phyloP scores from a whole-genome alignment of 2,329 filamentous ascomycete genomes.

The Myriosclerotinia scirpicola region DNA sequence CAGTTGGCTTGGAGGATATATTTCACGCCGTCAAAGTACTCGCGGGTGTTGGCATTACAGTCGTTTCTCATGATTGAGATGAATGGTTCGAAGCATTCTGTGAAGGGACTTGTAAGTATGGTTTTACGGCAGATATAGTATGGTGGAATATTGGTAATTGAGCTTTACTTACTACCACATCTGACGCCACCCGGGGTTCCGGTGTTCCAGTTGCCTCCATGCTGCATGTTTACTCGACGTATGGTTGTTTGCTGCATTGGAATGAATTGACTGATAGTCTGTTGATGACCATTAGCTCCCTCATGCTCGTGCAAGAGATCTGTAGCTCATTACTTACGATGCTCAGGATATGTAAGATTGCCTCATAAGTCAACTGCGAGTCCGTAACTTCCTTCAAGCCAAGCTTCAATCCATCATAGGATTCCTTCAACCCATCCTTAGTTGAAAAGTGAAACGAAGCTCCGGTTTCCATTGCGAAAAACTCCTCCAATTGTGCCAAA shows the following conservation, averaged over 20 bases:
- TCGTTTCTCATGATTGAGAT: not conserved
- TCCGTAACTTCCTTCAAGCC: not conserved
- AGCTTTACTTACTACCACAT: conserved; percentile 5
- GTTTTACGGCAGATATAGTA: not conserved
- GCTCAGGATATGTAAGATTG: not conserved
- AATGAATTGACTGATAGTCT: not conserved
- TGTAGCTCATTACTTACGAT: not conserved
- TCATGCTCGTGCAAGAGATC: not conserved
- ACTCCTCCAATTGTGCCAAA: not conserved
- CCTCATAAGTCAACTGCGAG: not conserved
- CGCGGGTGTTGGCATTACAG: not conserved
- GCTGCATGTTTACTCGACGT: not conserved
- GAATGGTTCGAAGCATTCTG: not conserved
- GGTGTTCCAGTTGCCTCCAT: not conserved
- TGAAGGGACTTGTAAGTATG: not conserved
- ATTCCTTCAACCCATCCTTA: not conserved
- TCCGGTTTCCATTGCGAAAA: not conserved
- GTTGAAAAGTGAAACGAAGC: not conserved
- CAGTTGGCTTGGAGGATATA: not conserved
- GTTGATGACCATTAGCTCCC: not conserved
- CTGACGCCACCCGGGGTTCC: too few relatives aligned
- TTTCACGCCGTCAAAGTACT: not conserved
- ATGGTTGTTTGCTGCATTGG: not conserved
- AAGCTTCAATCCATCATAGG: not conserved
- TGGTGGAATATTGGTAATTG: not conserved